Evolutionary conservation across 1,139 yeast species (phyloP).

Genomic region (Magnusiomyces sp.): DNA sequence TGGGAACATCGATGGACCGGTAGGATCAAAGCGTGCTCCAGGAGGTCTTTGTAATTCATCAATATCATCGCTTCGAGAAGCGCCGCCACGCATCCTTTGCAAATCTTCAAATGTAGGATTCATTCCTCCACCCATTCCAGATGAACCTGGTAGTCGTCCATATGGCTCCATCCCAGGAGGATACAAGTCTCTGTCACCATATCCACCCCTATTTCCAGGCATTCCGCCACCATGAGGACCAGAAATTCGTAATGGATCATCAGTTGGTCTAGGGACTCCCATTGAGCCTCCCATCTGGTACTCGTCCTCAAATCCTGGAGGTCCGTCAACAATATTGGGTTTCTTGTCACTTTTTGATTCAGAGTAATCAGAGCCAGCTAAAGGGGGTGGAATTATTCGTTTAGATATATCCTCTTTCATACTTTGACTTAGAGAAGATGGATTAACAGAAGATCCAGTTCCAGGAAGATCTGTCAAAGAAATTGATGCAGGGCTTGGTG

Average conservation of each 20-base stretch:
- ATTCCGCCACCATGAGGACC: not conserved
- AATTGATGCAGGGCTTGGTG: slow-evolving; percentile 4
- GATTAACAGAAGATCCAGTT: slow-evolving; percentile 2
- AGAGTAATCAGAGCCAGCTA: no score
- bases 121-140: slow-evolving; percentile 1
- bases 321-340: not conserved
- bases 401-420: no score
- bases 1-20: slow-evolving; percentile 1
- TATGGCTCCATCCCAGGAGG: slow-evolving; percentile 2
- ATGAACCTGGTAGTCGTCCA: not conserved
- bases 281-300: slow-evolving; percentile 2
- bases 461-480: not conserved
- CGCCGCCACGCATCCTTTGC: not conserved
- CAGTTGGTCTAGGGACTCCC: not conserved
- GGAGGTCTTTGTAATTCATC: not conserved
- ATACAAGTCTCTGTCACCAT: slow-evolving; percentile 2
- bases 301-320: slow-evolving; percentile 7
- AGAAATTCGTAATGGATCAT: no score
- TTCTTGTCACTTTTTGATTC: no score
- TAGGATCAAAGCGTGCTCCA: slow-evolving; percentile 2
- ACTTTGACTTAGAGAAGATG: not conserved
- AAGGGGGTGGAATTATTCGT: no score
- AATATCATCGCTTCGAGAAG: not conserved
- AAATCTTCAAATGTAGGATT: slow-evolving; percentile 3
- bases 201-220: not conserved